Conservation (phyloP, 257 asterid genomes). For the Solanum stenotomum region DNA sequence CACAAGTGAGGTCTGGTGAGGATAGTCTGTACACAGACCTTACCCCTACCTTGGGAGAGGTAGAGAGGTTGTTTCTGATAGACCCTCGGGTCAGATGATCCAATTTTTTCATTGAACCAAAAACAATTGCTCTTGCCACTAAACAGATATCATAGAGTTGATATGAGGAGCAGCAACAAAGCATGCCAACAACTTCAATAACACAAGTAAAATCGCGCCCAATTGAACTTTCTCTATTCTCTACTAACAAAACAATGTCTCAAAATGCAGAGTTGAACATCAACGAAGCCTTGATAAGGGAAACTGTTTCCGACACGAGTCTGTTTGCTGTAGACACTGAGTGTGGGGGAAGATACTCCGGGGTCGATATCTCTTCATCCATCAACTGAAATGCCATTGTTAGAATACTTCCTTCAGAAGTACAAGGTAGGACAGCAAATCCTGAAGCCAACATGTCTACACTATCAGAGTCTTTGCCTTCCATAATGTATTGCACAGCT, state of each 20-base stretch:
- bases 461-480: constrained; percentile 24
- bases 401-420: constrained; percentile 21
- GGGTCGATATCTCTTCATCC: constrained; percentile 19
- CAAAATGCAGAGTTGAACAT: background rate
- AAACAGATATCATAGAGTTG: background rate
- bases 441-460: constrained; percentile 41
- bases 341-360: constrained; percentile 22
- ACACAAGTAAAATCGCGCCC: background rate
- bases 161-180: background rate
- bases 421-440: constrained; percentile 26
- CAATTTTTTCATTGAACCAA: background rate
- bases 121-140: background rate
- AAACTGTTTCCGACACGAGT: constrained; percentile 26
- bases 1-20: background rate
- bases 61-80: background rate
- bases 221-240: background rate
- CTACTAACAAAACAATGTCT: background rate
- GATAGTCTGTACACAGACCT: background rate
- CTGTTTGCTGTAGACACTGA: constrained; percentile 19
- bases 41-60: background rate
- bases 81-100: too few relatives aligned
- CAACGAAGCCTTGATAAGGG: constrained; percentile 19
- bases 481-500: constrained; percentile 20
- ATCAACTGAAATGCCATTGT: constrained; percentile 32
- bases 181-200: background rate